phyloP scores from a whole-genome alignment of 2,329 filamentous ascomycete species.

The Epichloe sibirici region DNA sequence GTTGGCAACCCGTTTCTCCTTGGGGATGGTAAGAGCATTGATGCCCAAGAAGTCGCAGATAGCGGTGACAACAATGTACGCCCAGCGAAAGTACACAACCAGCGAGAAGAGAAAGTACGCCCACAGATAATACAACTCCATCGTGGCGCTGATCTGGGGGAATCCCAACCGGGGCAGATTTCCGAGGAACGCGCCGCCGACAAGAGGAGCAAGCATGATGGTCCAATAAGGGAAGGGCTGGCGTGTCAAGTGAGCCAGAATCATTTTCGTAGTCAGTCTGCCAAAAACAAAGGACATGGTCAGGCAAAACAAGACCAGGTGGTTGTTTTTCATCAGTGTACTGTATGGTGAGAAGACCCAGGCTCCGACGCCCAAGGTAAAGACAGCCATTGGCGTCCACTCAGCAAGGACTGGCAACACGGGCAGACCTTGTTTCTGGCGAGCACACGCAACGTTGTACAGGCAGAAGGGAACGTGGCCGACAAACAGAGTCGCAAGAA shows the following conservation, averaged over 20 bases:
- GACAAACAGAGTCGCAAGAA: conserved; percentile 51
- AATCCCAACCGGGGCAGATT: conserved; percentile 74
- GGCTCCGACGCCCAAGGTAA: conserved; percentile 58
- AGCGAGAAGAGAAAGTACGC: conserved; percentile 73
- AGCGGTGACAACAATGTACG: conserved; percentile 74
- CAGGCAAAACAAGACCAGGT: conserved; percentile 81
- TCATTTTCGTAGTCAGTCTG: conserved; percentile 97
- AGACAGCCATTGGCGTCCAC: conserved; percentile 85
- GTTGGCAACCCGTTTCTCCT: conserved; percentile 46
- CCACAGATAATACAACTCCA: conserved; percentile 73
- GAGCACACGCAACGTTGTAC: conserved; percentile 68
- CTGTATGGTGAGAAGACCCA: conserved; percentile 92
- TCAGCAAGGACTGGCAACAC: conserved; percentile 78
- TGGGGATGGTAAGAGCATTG: conserved; percentile 79
- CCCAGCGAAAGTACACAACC: conserved; percentile 88
- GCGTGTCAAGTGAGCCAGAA: conserved; percentile 82
- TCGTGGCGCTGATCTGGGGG: conserved; percentile 46
- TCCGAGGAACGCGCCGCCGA: conserved; percentile 70
- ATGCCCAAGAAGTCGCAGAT: conserved; percentile 91
- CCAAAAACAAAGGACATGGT: conserved; percentile 97
- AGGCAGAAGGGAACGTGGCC: conserved; percentile 84
- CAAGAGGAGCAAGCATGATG: conserved; percentile 72
- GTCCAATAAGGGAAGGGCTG: conserved; percentile 98
- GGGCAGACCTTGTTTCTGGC: conserved; percentile 58
- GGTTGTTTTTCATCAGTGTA: conserved; percentile 67